Conservation (phyloP, 2,329 filamentous ascomycete species). For the Triangularia setosa region DNA sequence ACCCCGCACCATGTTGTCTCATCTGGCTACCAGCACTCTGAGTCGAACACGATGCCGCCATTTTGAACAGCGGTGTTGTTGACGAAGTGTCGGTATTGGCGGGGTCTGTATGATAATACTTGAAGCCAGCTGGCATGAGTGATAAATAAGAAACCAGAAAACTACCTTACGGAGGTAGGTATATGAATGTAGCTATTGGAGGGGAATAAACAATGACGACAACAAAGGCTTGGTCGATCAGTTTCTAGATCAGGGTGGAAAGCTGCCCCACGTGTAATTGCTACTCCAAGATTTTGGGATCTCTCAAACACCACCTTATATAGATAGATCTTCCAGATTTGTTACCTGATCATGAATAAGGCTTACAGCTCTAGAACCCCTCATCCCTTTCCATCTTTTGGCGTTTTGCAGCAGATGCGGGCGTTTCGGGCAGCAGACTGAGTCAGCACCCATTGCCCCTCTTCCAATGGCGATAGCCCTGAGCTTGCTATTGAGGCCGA, state of each 20-base stretch:
- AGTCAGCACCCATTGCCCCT: slow-evolving; percentile 1
- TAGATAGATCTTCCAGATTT: not conserved
- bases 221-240: not conserved
- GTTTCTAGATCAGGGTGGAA: not conserved
- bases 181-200: not conserved
- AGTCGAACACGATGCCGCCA: slow-evolving; percentile 34
- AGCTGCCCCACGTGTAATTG: not conserved
- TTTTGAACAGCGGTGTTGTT: slow-evolving; percentile 15
- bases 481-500: not conserved
- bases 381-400: not conserved
- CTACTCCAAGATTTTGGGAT: not conserved
- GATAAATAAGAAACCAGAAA: not conserved
- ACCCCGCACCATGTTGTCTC: slow-evolving; percentile 40
- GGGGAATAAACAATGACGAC: not conserved
- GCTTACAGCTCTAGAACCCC: not conserved
- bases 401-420: not conserved
- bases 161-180: not conserved
- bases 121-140: not conserved
- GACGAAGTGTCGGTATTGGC: not conserved
- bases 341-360: slow-evolving; percentile 1
- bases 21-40: slow-evolving; percentile 26
- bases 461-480: not conserved
- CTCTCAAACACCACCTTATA: not conserved
- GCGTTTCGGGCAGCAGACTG: not conserved
- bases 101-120: not conserved